phyloP scores from a whole-genome alignment of 371 early-diverging fungal species.

The Mortierella sp. region DNA sequence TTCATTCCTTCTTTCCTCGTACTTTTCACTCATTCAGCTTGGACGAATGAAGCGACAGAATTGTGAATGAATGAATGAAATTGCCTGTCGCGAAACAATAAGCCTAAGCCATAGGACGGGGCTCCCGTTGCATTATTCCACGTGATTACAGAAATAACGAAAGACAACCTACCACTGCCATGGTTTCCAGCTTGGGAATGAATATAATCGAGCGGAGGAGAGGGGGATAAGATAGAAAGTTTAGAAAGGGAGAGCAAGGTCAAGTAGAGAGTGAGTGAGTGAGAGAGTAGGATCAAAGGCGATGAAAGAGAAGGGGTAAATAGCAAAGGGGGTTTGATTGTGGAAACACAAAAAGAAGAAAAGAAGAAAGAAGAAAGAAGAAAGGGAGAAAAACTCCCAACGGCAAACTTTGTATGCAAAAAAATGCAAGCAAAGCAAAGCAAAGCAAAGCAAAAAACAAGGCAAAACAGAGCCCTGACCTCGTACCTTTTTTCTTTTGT shows the following conservation, averaged over 20 bases:
- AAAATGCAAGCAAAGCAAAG: background rate
- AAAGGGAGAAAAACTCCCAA: background rate
- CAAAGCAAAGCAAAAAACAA: background rate
- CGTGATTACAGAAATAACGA: background rate
- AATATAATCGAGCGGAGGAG: background rate
- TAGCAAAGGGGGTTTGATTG: background rate
- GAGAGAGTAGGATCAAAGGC: no score
- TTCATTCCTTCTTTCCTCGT: no score
- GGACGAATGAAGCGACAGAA: no score
- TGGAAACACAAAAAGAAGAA: background rate
- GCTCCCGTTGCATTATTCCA: background rate
- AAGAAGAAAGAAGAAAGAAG: background rate
- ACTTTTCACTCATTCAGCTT: no score
- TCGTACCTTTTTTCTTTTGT: background rate
- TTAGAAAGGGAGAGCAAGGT: no score
- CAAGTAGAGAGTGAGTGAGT: background rate
- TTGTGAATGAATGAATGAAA: no score
- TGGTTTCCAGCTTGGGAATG: background rate
- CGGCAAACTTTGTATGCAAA: background rate
- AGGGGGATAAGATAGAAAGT: background rate
- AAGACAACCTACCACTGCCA: constrained; percentile 14
- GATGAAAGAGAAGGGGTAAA: background rate
- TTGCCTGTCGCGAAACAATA: background rate
- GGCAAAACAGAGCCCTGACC: background rate
- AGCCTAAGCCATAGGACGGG: background rate